These are phyloP conservation scores for Taphrina populina DNA, from an alignment of 1,139 yeast genomes.

Conservation along the genomic window DNA sequence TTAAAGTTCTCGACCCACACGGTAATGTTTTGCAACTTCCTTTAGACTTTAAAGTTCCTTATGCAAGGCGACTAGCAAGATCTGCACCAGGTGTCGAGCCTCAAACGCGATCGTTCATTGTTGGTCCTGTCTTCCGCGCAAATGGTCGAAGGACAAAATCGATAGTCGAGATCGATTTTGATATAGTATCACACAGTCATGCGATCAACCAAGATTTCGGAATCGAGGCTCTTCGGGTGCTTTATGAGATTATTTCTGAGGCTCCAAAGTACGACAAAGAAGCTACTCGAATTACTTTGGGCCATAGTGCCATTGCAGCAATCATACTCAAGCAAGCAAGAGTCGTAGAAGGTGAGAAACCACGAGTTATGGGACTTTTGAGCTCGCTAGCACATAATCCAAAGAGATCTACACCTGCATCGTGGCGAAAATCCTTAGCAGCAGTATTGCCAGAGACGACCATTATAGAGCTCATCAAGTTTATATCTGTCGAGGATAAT, in stretches of 20 bases:
- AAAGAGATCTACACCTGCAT: conserved; percentile 40
- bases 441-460: conserved; percentile 61
- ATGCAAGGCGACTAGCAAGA: conserved; percentile 78
- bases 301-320: conserved; percentile 57
- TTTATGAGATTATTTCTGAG: conserved; percentile 1
- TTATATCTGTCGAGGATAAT: conserved; percentile 56
- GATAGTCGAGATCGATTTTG: conserved; percentile 82
- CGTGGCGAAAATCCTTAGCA: conserved; percentile 8
- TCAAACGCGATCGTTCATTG: conserved; percentile 50
- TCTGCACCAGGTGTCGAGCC: conserved; percentile 50
- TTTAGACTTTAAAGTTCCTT: conserved; percentile 82
- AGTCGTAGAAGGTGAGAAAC: conserved; percentile 37
- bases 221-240: conserved; percentile 6
- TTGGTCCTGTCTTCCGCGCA: conserved; percentile 76
- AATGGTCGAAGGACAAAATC: conserved; percentile 67
- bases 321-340: conserved; percentile 43
- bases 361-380: background rate
- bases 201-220: conserved; percentile 49
- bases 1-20: conserved; percentile 74
- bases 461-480: conserved; percentile 59
- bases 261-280: conserved; percentile 43
- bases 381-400: conserved; percentile 39
- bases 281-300: conserved; percentile 78
- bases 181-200: conserved; percentile 64
- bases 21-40: conserved; percentile 88